A percentile compares a stretch with the other conserved stretches of the same genome.
Evolutionary conservation across 441 rosid genomes (phyloP).

Genomic region (Adansonia rubrostipa): DNA sequence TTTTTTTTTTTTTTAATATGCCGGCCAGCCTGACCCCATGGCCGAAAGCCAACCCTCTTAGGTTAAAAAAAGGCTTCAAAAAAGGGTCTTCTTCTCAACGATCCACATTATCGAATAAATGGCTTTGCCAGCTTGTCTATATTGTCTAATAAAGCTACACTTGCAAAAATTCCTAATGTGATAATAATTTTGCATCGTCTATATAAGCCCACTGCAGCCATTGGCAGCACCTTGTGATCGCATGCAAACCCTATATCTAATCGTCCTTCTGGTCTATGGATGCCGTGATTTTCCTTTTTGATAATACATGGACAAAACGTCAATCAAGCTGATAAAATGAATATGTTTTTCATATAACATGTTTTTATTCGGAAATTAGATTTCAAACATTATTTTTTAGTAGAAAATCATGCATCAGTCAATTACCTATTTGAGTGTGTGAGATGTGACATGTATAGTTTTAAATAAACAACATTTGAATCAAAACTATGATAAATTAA

Average conservation of each 20-base stretch:
- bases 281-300: constrained; percentile 4
- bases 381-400: background rate
- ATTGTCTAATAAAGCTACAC: background rate
- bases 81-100: constrained; percentile 4
- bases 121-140: background rate
- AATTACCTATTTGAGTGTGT: background rate
- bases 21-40: constrained; percentile 11
- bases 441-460: background rate
- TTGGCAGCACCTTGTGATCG: constrained; percentile 7
- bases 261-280: constrained; percentile 3
- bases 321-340: background rate
- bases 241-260: constrained; percentile 10
- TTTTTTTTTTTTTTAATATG: background rate
- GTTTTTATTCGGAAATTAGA: background rate
- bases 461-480: background rate
- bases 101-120: constrained; percentile 1
- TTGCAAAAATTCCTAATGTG: background rate
- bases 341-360: background rate
- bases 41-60: constrained; percentile 35
- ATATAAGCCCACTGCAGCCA: background rate
- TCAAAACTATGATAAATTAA: background rate
- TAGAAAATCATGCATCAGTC: background rate
- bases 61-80: constrained; percentile 13
- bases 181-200: background rate
- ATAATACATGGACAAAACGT: background rate